Evolutionary conservation across 306 rosid species (phyloP).

Genomic region (Psophocarpus tetragonolobus): DNA sequence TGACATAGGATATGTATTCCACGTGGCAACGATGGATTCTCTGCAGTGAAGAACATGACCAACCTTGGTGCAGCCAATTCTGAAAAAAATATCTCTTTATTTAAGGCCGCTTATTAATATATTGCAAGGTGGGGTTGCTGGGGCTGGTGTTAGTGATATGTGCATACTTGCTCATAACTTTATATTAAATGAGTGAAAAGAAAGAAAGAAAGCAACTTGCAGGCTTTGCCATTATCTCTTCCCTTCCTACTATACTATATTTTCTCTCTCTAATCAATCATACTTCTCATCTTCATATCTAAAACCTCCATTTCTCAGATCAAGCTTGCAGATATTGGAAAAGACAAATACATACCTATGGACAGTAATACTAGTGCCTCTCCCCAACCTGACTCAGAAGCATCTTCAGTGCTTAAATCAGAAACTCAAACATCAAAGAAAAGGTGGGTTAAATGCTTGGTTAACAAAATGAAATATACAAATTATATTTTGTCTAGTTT

Average conservation of each 20-base stretch:
- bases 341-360: conserved; percentile 19
- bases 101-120: conserved; percentile 29
- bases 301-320: conserved; percentile 10
- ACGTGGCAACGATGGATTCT: conserved; percentile 33
- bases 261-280: conserved; percentile 53
- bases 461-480: neutral
- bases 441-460: conserved; percentile 39
- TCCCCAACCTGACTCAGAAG: conserved; percentile 48
- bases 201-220: conserved; percentile 51
- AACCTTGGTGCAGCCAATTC: conserved; percentile 17
- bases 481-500: neutral
- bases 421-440: conserved; percentile 61
- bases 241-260: conserved; percentile 1
- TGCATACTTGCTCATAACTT: conserved; percentile 35
- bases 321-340: conserved; percentile 19
- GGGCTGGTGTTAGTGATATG: conserved; percentile 39
- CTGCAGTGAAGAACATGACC: neutral
- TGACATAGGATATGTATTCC: neutral
- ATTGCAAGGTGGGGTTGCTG: conserved; percentile 50
- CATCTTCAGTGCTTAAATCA: conserved; percentile 39
- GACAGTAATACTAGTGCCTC: conserved; percentile 44
- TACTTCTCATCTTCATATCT: conserved; percentile 37
- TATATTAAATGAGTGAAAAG: conserved; percentile 60
- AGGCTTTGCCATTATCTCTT: conserved; percentile 42
- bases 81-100: conserved; percentile 36